Evolutionary conservation across 495 filamentous ascomycete species (phyloP), one percentile per base, ranked within the genome.

Genomic region (Diplogelasinospora grovesii): DNA sequence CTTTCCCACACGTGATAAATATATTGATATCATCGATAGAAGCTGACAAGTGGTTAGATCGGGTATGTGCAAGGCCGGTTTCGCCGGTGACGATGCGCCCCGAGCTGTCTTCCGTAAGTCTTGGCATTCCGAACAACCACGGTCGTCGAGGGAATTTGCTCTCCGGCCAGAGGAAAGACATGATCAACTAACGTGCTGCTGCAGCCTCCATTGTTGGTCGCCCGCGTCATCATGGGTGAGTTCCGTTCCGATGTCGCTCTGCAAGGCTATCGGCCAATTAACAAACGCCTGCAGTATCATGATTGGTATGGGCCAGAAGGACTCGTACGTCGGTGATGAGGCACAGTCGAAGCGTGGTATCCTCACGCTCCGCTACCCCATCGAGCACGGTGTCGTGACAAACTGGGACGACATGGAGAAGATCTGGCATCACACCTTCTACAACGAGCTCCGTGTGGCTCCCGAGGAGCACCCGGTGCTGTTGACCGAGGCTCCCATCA

Each of bases 401-500:
- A 96, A 98, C 81, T 98, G 92, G 92, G 90, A 97, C 70, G 92
- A 98, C 66, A 97, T 98, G 93, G 92, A 98, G 77, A 97, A 95
- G 80, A 98, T 98, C 61, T 98, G 92, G 93, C 92, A 98, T 73
- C 89, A 97, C 81, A 96, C 89, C 59, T 95, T 98, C 82, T 98
- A 97, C 85, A 97, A 95, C 70, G 92, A 98, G 79, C 82, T 98
- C 64, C 92, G 92, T 86, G 92, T 98, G 48, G 92, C 92, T 50
- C 92, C 92, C 46, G 93, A 98, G 80, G 92, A 98, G 87, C 92
- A 98, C 82, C 92, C 92, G 58, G 90, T 97, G 59, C 81, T 98
- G 62, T 79, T 98, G 68, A 98, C 92, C 61, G 92, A 98, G 75
- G 92, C 92, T 59, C 93, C 92, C 49, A 93, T 98, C 80, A 98